A percentile compares a stretch with the other conserved stretches of the same genome.
Conservation (phyloP, 1,284 basidiomycete species). For the Coniferiporia sulphurascens region DNA sequence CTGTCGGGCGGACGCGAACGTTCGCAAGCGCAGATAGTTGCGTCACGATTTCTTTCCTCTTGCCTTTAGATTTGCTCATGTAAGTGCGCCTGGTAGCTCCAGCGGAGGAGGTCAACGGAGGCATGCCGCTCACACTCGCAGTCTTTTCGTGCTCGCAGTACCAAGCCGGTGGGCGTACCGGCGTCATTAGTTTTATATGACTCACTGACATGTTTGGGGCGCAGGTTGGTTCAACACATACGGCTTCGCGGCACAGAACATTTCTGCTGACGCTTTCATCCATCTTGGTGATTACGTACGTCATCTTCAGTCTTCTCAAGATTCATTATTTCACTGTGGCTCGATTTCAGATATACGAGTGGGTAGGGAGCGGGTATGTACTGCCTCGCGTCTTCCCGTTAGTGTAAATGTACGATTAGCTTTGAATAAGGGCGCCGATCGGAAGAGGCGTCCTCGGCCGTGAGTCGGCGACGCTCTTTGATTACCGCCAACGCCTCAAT, state of each 20-base stretch:
- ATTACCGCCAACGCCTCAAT: slow-evolving; percentile 58
- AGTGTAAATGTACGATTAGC: not conserved
- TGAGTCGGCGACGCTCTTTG: slow-evolving; percentile 56
- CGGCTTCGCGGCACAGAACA: slow-evolving; percentile 52
- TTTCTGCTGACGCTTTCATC: slow-evolving; percentile 53
- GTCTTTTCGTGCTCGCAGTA: slow-evolving; percentile 60
- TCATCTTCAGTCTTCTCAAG: not conserved
- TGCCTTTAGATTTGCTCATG: not conserved
- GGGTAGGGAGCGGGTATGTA: slow-evolving; percentile 41
- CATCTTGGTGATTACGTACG: slow-evolving; percentile 64
- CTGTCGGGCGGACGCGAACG: slow-evolving; percentile 47
- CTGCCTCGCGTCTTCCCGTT: not conserved
- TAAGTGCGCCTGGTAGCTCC: slow-evolving; percentile 32
- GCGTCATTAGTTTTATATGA: not conserved
- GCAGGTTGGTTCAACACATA: slow-evolving; percentile 69
- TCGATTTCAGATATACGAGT: slow-evolving; percentile 40
- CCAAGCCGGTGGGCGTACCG: slow-evolving; percentile 35
- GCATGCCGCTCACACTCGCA: slow-evolving; percentile 49
- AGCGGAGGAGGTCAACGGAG: slow-evolving; percentile 47
- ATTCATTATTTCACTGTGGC: slow-evolving; percentile 19
- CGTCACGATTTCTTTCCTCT: too few relatives aligned
- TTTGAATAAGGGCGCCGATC: slow-evolving; percentile 35
- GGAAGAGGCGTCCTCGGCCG: slow-evolving; percentile 45
- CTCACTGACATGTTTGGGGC: not conserved
- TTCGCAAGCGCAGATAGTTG: slow-evolving; percentile 42